Evolutionary conservation across 2,329 filamentous ascomycete species (phyloP).

Genomic region (Cladosporium halotolerans): DNA sequence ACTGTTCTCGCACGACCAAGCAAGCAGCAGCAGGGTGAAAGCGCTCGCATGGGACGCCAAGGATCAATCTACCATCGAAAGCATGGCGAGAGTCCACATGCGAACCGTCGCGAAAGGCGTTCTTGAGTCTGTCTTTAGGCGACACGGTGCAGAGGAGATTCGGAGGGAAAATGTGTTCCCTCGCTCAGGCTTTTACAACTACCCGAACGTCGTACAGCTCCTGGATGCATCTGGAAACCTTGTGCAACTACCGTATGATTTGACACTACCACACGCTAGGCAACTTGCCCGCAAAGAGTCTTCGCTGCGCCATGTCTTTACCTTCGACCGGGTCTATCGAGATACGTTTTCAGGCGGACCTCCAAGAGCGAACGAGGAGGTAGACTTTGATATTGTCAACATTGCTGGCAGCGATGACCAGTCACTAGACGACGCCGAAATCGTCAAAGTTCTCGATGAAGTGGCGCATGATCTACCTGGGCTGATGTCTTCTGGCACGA

Average conservation of each 20-base stretch:
- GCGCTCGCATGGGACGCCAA: constrained; percentile 52
- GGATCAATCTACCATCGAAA: constrained; percentile 16
- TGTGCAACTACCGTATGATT: constrained; percentile 86
- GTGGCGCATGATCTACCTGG: constrained; percentile 75
- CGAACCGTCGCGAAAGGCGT: constrained; percentile 60
- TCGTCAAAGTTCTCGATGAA: constrained; percentile 90
- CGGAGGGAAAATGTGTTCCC: constrained; percentile 73
- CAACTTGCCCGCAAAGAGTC: constrained; percentile 62
- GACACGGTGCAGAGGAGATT: constrained; percentile 81
- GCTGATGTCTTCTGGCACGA: constrained; percentile 56
- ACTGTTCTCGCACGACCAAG: constrained; percentile 60
- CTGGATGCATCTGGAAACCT: constrained; percentile 80
- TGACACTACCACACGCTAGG: constrained; percentile 83
- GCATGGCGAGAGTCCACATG: constrained; percentile 20
- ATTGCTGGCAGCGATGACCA: constrained; percentile 67
- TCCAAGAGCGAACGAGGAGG: constrained; percentile 76
- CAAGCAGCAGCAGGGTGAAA: constrained; percentile 59
- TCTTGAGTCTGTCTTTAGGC: constrained; percentile 71
- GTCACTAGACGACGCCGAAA: constrained; percentile 85
- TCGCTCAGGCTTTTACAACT: constrained; percentile 68
- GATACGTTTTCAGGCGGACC: constrained; percentile 73
- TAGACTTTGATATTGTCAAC: constrained; percentile 95
- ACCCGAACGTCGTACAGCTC: constrained; percentile 65
- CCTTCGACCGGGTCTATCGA: constrained; percentile 82
- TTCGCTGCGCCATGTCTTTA: constrained; percentile 57